Percentiles rank a stretch among this genome's conserved stretches.
These are phyloP conservation scores for Rhododendron ferrugineum DNA, from an alignment of 148 eudicot genomes.

Conservation along the genomic window DNA sequence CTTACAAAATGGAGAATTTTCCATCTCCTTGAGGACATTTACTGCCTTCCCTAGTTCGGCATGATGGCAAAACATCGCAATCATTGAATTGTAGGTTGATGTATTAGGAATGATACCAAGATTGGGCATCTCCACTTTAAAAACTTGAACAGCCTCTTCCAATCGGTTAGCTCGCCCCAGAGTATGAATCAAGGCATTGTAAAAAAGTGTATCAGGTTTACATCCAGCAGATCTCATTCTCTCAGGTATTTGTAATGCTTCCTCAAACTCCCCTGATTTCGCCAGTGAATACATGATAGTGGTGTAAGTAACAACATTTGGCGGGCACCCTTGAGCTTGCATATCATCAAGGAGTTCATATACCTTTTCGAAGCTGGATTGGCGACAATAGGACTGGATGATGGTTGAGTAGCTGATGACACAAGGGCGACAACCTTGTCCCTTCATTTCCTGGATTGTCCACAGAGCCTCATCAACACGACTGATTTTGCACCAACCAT, in stretches of 20 bases:
- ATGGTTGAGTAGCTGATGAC: slow-evolving; percentile 85
- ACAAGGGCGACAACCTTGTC: slow-evolving; percentile 67
- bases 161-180: slow-evolving; percentile 56
- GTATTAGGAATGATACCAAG: slow-evolving; percentile 47
- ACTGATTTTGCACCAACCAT: slow-evolving; percentile 88
- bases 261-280: slow-evolving; percentile 46
- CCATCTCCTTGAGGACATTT: slow-evolving; percentile 43
- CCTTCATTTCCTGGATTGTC: slow-evolving; percentile 95
- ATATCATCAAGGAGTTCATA: slow-evolving; percentile 72
- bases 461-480: slow-evolving; percentile 80
- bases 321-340: slow-evolving; percentile 56
- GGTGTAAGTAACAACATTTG: slow-evolving; percentile 83
- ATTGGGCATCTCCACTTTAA: slow-evolving; percentile 59
- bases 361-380: slow-evolving; percentile 48
- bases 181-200: slow-evolving; percentile 68
- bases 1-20: slow-evolving; percentile 41
- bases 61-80: slow-evolving; percentile 60
- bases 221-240: slow-evolving; percentile 49
- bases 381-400: slow-evolving; percentile 61
- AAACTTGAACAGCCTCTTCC: slow-evolving; percentile 51
- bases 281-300: slow-evolving; percentile 59
- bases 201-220: slow-evolving; percentile 66
- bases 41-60: slow-evolving; percentile 49
- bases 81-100: slow-evolving; percentile 77
- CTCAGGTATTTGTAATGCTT: slow-evolving; percentile 55